Conservation (phyloP, 73 alveolate genomes). For the Paramecium octaurelia region DNA sequence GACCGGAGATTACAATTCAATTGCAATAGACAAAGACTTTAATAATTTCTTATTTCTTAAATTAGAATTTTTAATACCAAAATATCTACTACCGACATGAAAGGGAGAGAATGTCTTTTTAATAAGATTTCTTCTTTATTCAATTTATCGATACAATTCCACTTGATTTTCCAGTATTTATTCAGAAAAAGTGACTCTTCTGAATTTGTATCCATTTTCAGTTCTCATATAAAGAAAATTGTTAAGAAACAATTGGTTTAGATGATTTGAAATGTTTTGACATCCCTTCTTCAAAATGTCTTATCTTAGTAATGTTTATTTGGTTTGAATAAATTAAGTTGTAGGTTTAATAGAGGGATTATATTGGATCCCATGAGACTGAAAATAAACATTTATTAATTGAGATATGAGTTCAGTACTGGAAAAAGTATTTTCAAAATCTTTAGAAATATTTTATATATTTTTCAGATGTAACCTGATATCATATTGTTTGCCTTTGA, state of each 20-base stretch:
- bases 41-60: neutral
- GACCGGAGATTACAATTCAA: neutral
- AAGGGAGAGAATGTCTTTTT: neutral
- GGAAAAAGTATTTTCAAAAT: neutral
- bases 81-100: neutral
- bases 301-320: neutral
- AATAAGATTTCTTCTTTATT: neutral
- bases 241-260: neutral
- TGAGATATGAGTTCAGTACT: neutral
- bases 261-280: neutral
- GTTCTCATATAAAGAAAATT: neutral
- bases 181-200: slow-evolving; percentile 16
- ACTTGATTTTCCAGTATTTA: neutral
- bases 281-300: neutral
- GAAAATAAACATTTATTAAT: neutral
- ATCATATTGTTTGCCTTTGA: neutral
- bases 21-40: neutral
- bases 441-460: neutral
- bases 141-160: neutral
- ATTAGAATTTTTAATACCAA: neutral
- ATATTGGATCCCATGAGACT: neutral
- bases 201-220: neutral
- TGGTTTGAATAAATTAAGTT: neutral
- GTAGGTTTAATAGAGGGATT: neutral
- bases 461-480: neutral